Percentiles rank a stretch among this genome's conserved stretches.
phyloP scores from a whole-genome alignment of 2,329 filamentous ascomycete species.

The Daldinia sp. region DNA sequence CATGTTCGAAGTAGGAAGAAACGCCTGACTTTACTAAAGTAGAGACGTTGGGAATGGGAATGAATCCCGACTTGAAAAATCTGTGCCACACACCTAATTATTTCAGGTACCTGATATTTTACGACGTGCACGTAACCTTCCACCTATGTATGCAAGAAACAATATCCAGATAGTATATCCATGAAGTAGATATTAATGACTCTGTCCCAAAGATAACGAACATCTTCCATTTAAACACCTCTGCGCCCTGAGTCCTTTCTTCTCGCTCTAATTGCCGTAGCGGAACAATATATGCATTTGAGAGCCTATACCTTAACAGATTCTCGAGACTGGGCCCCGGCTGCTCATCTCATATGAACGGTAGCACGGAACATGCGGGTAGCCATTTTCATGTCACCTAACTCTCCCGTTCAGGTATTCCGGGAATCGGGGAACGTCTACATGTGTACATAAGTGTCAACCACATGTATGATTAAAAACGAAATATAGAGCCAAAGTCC shows the following conservation, averaged over 20 bases:
- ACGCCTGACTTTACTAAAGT: neutral
- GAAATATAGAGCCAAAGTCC: neutral
- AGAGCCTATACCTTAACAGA: neutral
- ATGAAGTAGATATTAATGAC: neutral
- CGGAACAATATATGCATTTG: neutral
- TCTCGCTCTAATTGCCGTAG: neutral
- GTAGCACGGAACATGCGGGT: constrained; percentile 28
- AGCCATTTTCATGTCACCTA: constrained; percentile 26
- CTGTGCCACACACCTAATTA: neutral
- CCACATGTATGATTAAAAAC: neutral
- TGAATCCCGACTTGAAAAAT: neutral
- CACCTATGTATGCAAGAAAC: constrained; percentile 29
- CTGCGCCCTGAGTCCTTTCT: neutral
- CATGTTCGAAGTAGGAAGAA: neutral
- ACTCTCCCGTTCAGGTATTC: constrained; percentile 23
- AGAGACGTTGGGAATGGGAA: neutral
- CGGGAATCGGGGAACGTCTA: neutral
- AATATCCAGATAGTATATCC: neutral
- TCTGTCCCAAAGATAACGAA: neutral
- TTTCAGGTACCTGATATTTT: constrained; percentile 13
- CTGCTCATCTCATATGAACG: constrained; percentile 11
- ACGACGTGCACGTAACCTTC: constrained; percentile 28
- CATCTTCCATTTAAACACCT: neutral
- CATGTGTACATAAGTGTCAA: neutral
- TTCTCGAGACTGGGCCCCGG: constrained; percentile 8